A percentile compares a stretch with the other conserved stretches of the same genome.
phyloP scores from a whole-genome alignment of 2,329 filamentous ascomycete genomes.

The Nectriaceae sp. region DNA sequence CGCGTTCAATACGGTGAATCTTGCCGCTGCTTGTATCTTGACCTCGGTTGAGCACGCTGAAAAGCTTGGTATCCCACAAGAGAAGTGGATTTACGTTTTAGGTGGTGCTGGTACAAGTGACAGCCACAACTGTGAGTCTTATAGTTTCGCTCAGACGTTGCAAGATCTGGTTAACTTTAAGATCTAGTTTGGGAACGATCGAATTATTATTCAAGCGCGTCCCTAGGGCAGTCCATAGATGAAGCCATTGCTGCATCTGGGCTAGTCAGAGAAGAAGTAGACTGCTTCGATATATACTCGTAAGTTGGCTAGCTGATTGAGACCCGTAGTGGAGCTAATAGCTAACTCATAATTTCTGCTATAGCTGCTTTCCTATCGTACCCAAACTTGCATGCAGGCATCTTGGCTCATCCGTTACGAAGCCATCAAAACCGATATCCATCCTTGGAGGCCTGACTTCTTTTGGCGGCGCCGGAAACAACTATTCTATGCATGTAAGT shows the following conservation, averaged over 20 bases:
- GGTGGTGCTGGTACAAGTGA: constrained; percentile 65
- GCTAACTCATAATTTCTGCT: no score
- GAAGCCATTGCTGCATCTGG: constrained; percentile 50
- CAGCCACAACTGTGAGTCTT: constrained; percentile 47
- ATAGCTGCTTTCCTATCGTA: constrained; percentile 69
- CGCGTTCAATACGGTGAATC: constrained; percentile 69
- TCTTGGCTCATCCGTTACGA: constrained; percentile 52
- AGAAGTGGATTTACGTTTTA: constrained; percentile 64
- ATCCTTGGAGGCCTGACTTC: constrained; percentile 67
- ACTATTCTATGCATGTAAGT: constrained; percentile 68
- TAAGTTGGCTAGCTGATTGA: no score
- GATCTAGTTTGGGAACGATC: constrained; percentile 61
- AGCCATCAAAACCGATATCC: constrained; percentile 54
- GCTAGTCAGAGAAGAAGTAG: constrained; percentile 52
- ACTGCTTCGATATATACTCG: constrained; percentile 66
- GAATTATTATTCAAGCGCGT: constrained; percentile 58
- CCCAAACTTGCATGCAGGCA: constrained; percentile 66
- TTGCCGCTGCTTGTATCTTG: constrained; percentile 61
- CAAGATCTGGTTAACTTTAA: fast-evolving
- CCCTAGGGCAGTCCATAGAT: constrained; percentile 60
- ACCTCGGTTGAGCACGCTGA: constrained; percentile 58
- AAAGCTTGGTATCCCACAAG: constrained; percentile 53
- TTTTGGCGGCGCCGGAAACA: constrained; percentile 71
- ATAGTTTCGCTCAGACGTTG: fast-evolving
- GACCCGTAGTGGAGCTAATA: no score